phyloP scores from a whole-genome alignment of 2,329 filamentous ascomycete genomes.

The Cladosporium sp. region DNA sequence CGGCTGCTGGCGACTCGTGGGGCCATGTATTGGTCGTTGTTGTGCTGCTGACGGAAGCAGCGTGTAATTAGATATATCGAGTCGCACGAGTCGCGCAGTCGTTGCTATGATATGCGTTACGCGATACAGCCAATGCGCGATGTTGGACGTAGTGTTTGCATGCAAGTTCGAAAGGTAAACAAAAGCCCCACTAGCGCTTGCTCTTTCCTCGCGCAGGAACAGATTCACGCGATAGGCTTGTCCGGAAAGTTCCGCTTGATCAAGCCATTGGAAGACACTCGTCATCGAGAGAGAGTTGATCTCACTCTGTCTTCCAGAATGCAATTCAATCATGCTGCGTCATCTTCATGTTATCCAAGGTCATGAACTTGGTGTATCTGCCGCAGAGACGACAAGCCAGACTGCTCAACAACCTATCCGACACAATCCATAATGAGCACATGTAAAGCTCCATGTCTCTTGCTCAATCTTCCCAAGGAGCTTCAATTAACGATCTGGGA shows the following conservation, averaged over 20 bases:
- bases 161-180: not conserved
- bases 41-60: not conserved
- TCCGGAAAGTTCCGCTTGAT: not conserved
- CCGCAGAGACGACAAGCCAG: too few relatives aligned
- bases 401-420: too few relatives aligned
- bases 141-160: not conserved
- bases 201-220: too few relatives aligned
- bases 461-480: conserved; percentile 16
- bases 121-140: conserved; percentile 6
- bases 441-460: not conserved
- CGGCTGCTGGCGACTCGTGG: conserved; percentile 9
- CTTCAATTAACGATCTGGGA: conserved; percentile 20
- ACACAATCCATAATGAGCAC: too few relatives aligned
- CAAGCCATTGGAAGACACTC: too few relatives aligned
- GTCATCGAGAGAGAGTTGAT: too few relatives aligned
- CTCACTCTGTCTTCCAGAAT: too few relatives aligned
- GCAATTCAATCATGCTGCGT: too few relatives aligned
- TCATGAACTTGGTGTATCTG: too few relatives aligned
- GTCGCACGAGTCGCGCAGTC: not conserved
- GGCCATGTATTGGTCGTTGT: not conserved
- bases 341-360: too few relatives aligned
- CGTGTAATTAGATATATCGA: not conserved
- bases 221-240: not conserved
- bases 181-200: not conserved
- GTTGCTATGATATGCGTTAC: not conserved